Evolutionary conservation across 805 yeast genomes (phyloP).

Genomic region (Metschnikowia santaceciliae): DNA sequence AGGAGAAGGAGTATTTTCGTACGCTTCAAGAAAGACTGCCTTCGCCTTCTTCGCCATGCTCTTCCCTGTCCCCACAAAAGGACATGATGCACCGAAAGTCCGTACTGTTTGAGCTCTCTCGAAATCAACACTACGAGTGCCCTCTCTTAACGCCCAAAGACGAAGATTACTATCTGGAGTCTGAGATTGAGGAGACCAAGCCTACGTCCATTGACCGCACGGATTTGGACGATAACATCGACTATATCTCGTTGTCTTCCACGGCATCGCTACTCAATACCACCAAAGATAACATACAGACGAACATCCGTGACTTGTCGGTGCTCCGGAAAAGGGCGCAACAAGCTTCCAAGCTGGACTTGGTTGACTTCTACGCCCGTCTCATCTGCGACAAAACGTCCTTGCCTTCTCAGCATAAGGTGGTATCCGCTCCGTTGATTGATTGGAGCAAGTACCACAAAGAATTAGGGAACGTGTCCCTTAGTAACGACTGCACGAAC

Average conservation of each 20-base stretch:
- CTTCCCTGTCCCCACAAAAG: conserved; percentile 19
- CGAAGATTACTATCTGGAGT: conserved; percentile 34
- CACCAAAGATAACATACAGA: conserved; percentile 22
- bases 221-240: conserved; percentile 28
- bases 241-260: conserved; percentile 33
- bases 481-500: conserved; percentile 16
- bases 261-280: conserved; percentile 27
- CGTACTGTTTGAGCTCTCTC: conserved; percentile 26
- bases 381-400: conserved; percentile 29
- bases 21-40: conserved; percentile 25
- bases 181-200: conserved; percentile 11
- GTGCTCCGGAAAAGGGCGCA: conserved; percentile 16
- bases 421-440: conserved; percentile 31
- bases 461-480: conserved; percentile 23
- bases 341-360: conserved; percentile 22
- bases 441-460: conserved; percentile 38
- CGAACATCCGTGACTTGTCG: conserved; percentile 31
- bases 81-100: conserved; percentile 21
- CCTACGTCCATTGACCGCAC: neutral
- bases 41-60: conserved; percentile 24
- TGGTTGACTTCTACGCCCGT: conserved; percentile 31
- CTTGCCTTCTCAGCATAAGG: conserved; percentile 33
- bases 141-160: conserved; percentile 42
- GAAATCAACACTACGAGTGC: conserved; percentile 27
- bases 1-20: conserved; percentile 12